Base-by-base conservation (phyloP, 2,329 filamentous ascomycete species). In the Aspergillus spinulosporus region DNA sequence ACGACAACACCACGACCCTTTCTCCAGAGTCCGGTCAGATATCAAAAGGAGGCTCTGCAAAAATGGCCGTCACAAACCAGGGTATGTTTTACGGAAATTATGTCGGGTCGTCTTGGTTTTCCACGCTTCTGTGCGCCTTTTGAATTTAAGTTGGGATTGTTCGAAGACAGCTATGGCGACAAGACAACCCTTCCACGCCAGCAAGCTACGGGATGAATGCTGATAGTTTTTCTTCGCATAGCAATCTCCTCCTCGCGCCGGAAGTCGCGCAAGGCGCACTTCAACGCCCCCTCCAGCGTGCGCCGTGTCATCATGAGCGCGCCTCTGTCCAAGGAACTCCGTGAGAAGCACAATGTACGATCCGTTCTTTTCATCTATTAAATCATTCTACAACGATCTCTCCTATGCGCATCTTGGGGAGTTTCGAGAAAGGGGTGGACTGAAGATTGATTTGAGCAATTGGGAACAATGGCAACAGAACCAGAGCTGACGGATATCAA, bases 221-320 rank as follows among this genome's bases (percentile, higher is more conserved):
- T 61, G 53, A 56, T 59, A 37, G 46, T 43, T 51, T 53, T 54
- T 34, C 21, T 31, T 50, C 51, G 37, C 40, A 44, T 59, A 77
- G 74, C 64, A 59, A 60, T 76, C 63, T 68, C 72, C 79, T 90
- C 90, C 80, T 96, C 92, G 76, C 88, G 93, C 82, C 89, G 93
- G 84, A 99, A 99, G 91, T 94, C 91, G 82, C 91, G 94, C 82
- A 96, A 96, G 86, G 90, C 91, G 78, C 93, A 99, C 86, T 99
- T 96, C 87, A 83, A 85, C 78, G 94, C 94, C 69, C 92, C 92
- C 70, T 57, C 92, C 78, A 92, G 89, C 83, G 85, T 90, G 77
- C 92, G 94, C 81, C 91, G 94, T 78, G 85, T 88, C 73, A 96
- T 96, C 84, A 97, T 99, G 92, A 93, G 89, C 83, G 92, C 94